Percentiles rank a stretch among this genome's conserved stretches.
Conservation (phyloP, 1,139 yeast species). For the Saccharomyces hybrid region DNA sequence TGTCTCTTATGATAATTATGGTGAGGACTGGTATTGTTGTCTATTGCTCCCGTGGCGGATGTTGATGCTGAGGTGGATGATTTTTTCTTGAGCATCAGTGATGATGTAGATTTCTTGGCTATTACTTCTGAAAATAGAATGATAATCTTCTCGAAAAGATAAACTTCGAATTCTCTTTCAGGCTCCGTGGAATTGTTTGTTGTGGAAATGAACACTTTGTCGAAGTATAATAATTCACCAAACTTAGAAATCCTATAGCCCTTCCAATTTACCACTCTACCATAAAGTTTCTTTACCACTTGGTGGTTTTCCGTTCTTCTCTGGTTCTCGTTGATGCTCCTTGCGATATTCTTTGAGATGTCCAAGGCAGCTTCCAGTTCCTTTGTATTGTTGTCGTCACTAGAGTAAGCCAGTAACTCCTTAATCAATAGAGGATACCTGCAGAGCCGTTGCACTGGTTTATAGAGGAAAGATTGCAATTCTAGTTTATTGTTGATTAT, state of each 20-base stretch:
- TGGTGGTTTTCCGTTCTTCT: slow-evolving; percentile 84
- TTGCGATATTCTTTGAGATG: slow-evolving; percentile 69
- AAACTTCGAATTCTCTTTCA: slow-evolving; percentile 86
- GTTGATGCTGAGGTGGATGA: slow-evolving; percentile 21
- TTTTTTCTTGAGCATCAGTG: slow-evolving; percentile 25
- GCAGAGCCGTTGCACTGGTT: slow-evolving; percentile 92
- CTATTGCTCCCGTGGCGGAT: slow-evolving; percentile 1
- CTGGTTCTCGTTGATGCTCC: slow-evolving; percentile 87
- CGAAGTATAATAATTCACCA: slow-evolving; percentile 79
- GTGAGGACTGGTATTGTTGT: background rate
- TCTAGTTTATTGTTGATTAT: slow-evolving; percentile 83
- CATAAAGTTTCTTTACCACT: slow-evolving; percentile 57
- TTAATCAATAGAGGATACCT: slow-evolving; percentile 80
- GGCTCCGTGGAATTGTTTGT: slow-evolving; percentile 41
- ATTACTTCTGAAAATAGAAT: slow-evolving; percentile 59
- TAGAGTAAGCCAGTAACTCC: slow-evolving; percentile 62
- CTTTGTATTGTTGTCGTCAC: slow-evolving; percentile 48
- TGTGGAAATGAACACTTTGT: slow-evolving; percentile 59
- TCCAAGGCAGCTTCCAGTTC: slow-evolving; percentile 67
- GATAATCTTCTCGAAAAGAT: slow-evolving; percentile 79
- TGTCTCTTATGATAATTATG: background rate
- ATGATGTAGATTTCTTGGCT: slow-evolving; percentile 33
- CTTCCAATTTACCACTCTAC: slow-evolving; percentile 83
- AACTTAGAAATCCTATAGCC: slow-evolving; percentile 80
- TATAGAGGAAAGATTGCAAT: slow-evolving; percentile 78